Percentiles rank a stretch among this genome's conserved stretches.
phyloP scores from a whole-genome alignment of 257 asterid species.

The Handroanthus guayacan region DNA sequence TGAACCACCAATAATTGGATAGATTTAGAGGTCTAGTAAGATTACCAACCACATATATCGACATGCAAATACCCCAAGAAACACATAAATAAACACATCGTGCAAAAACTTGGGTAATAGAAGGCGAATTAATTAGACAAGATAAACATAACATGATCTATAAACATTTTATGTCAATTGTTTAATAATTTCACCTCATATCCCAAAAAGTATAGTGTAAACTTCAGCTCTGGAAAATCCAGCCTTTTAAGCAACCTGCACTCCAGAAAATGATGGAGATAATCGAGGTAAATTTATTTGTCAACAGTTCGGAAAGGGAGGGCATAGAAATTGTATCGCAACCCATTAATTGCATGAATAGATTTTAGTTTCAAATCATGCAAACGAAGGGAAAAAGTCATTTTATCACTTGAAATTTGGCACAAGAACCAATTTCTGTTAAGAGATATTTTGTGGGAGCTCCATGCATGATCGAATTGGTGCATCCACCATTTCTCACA shows the following conservation, averaged over 20 bases:
- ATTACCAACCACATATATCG: constrained; percentile 10
- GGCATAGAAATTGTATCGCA: constrained; percentile 1
- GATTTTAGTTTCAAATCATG: not conserved
- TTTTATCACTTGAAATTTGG: not conserved
- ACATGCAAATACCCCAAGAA: not conserved
- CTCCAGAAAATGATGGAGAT: constrained; percentile 17
- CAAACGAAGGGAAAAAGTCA: constrained; percentile 1
- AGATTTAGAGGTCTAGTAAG: constrained; percentile 18
- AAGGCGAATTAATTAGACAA: constrained; percentile 8
- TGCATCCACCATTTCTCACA: not conserved
- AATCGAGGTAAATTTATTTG: not conserved
- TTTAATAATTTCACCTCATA: constrained; percentile 64
- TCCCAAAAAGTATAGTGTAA: constrained; percentile 82
- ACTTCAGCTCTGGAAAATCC: constrained; percentile 86
- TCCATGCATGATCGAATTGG: not conserved
- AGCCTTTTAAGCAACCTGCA: constrained; percentile 88
- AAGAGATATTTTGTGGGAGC: not conserved
- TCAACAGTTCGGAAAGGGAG: not conserved
- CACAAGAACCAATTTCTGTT: not conserved
- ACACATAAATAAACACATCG: not conserved
- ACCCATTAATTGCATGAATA: not conserved
- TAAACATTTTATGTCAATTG: constrained; percentile 9
- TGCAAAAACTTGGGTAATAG: not conserved
- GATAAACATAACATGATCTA: not conserved
- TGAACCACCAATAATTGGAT: constrained; percentile 36